A percentile compares a stretch with the other conserved stretches of the same genome.
Conservation (phyloP, 2,329 filamentous ascomycete species). For the Fusarium temperatum region DNA sequence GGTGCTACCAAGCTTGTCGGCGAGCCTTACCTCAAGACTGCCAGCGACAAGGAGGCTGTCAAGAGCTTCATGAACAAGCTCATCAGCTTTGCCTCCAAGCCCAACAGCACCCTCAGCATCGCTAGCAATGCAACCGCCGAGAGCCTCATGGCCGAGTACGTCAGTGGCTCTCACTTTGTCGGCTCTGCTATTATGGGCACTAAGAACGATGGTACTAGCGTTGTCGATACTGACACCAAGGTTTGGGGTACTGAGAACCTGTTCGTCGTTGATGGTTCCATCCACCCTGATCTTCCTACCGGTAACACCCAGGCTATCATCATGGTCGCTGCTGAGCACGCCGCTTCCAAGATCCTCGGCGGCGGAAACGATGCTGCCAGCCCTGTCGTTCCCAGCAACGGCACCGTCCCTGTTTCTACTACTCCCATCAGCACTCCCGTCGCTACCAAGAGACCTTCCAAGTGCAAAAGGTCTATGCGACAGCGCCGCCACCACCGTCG, state of each 20-base stretch:
- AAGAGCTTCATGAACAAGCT: constrained; percentile 64
- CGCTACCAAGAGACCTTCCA: constrained; percentile 5
- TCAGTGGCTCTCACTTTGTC: constrained; percentile 62
- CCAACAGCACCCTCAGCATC: constrained; percentile 65
- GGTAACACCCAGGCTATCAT: constrained; percentile 74
- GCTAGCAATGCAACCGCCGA: constrained; percentile 54
- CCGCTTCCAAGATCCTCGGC: constrained; percentile 48
- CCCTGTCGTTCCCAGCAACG: constrained; percentile 8
- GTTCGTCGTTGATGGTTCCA: constrained; percentile 73
- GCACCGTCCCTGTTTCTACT: not conserved
- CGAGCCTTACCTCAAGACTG: constrained; percentile 48
- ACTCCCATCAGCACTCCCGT: not conserved
- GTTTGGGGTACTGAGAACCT: constrained; percentile 75
- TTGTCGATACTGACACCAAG: constrained; percentile 70
- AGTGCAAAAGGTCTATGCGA: constrained; percentile 10
- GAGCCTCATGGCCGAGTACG: constrained; percentile 63
- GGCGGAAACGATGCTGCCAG: not conserved
- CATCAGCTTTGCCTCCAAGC: constrained; percentile 70
- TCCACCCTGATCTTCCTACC: constrained; percentile 74
- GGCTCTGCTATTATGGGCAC: constrained; percentile 69
- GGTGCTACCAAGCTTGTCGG: constrained; percentile 54
- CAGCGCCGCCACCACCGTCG: not conserved
- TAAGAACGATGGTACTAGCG: constrained; percentile 62
- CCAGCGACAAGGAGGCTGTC: constrained; percentile 54
- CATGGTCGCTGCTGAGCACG: constrained; percentile 70